Evolutionary conservation across 768 basidiomycete species (phyloP).

Genomic region (Termitomyces sp.): DNA sequence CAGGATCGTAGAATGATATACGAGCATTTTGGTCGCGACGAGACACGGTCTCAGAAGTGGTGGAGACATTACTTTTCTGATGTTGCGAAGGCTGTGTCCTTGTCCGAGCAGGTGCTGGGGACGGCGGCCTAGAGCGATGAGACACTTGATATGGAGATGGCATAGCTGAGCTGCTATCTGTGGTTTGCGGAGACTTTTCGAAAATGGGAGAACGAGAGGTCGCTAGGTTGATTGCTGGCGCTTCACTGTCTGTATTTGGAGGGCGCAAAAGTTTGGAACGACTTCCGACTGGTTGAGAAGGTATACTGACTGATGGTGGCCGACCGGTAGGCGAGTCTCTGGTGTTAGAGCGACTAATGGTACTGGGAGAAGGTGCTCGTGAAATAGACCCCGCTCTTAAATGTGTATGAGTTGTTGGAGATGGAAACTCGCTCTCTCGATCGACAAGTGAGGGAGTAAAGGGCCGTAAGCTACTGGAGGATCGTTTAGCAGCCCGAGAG

Average conservation of each 20-base stretch:
- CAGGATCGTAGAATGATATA: constrained; percentile 80
- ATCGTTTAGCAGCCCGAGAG: constrained; percentile 14
- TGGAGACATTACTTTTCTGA: neutral
- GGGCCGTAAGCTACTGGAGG: constrained; percentile 19
- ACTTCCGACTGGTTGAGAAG: constrained; percentile 26
- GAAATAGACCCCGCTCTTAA: constrained; percentile 28
- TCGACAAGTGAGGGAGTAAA: constrained; percentile 28
- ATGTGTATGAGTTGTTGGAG: constrained; percentile 21
- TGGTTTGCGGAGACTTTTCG: neutral
- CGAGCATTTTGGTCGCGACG: constrained; percentile 68
- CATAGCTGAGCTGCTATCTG: constrained; percentile 2
- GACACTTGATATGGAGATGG: constrained; percentile 20
- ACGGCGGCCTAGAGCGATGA: constrained; percentile 21
- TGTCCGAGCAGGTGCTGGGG: constrained; percentile 27
- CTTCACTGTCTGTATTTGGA: constrained; percentile 40
- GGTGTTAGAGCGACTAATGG: constrained; percentile 24
- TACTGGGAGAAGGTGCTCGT: constrained; percentile 40
- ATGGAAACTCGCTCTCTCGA: constrained; percentile 22
- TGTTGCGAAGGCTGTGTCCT: constrained; percentile 23
- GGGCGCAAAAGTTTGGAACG: constrained; percentile 39
- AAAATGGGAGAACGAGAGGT: constrained; percentile 4
- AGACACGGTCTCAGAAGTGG: constrained; percentile 31
- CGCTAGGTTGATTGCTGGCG: constrained; percentile 23
- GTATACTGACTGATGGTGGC: constrained; percentile 35
- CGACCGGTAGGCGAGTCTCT: constrained; percentile 19